phyloP scores from a whole-genome alignment of 305 asterid genomes.

The Stenogyne calaminthoides region DNA sequence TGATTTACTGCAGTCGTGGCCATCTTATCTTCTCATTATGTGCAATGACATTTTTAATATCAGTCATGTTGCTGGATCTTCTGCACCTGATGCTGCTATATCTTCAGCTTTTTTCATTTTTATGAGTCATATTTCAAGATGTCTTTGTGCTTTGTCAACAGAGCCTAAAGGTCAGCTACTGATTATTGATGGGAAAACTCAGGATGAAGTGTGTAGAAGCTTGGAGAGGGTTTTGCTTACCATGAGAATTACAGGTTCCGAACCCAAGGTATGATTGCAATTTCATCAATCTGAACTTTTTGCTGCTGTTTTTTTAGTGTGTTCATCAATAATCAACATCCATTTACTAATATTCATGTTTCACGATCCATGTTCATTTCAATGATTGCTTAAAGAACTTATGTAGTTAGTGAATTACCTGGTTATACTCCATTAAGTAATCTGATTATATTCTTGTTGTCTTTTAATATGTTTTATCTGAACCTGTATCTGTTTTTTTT shows the following conservation, averaged over 20 bases:
- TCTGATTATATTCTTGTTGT: slow-evolving; percentile 6
- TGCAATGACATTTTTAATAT: slow-evolving; percentile 11
- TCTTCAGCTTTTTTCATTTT: slow-evolving; percentile 13
- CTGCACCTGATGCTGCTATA: slow-evolving; percentile 13
- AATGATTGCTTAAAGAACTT: background rate
- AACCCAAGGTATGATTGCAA: slow-evolving; percentile 67
- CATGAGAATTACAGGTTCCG: slow-evolving; percentile 82
- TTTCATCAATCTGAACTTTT: slow-evolving; percentile 28
- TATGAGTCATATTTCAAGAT: slow-evolving; percentile 12
- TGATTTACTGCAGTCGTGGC: background rate
- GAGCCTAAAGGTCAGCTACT: slow-evolving; percentile 99
- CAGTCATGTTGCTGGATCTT: background rate
- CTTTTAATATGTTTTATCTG: slow-evolving; percentile 1
- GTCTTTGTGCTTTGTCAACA: slow-evolving; percentile 47
- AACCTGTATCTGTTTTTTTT: too few relatives aligned
- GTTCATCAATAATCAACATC: slow-evolving; percentile 13
- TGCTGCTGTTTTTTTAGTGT: slow-evolving; percentile 18
- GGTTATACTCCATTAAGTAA: background rate
- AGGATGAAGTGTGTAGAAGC: slow-evolving; percentile 87
- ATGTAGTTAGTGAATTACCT: slow-evolving; percentile 17
- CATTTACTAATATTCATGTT: slow-evolving; percentile 5
- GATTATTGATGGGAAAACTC: slow-evolving; percentile 86
- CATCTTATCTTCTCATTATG: background rate
- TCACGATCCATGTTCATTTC: slow-evolving; percentile 4
- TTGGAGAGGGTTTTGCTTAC: slow-evolving; percentile 95